Conservation (phyloP, 139 green algal genomes). For the Haematococcus lacustris region DNA sequence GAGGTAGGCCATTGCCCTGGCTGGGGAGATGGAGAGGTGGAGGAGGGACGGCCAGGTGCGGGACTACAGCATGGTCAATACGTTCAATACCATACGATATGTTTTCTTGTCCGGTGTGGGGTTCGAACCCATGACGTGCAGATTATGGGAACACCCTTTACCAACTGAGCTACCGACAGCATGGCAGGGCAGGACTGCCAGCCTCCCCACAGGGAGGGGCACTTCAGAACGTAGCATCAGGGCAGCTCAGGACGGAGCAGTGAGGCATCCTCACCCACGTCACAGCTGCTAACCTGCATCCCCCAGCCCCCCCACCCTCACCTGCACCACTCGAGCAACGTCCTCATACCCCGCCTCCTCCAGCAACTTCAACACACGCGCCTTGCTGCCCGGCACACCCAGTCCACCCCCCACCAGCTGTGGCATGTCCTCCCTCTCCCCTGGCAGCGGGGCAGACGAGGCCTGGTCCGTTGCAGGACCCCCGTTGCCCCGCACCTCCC, state of each 20-base stretch:
- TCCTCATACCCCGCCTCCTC: slow-evolving; percentile 16
- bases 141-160: not conserved
- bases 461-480: not conserved
- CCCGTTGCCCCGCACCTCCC: too few relatives aligned
- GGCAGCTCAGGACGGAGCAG: not conserved
- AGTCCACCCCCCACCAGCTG: slow-evolving; percentile 19
- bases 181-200: not conserved
- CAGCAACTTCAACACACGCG: slow-evolving; percentile 19
- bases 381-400: slow-evolving; percentile 37
- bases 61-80: too few relatives aligned
- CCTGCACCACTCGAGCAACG: slow-evolving; percentile 1
- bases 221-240: not conserved
- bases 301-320: not conserved
- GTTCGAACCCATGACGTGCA: not conserved
- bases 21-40: too few relatives aligned
- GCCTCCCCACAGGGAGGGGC: too few relatives aligned
- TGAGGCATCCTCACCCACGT: too few relatives aligned
- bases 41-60: too few relatives aligned
- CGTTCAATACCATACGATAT: too few relatives aligned
- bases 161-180: not conserved
- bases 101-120: too few relatives aligned
- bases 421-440: not conserved
- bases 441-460: not conserved
- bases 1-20: too few relatives aligned
- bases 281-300: not conserved